Conservation (phyloP, 257 asterid genomes). For the Ilex asprella region DNA sequence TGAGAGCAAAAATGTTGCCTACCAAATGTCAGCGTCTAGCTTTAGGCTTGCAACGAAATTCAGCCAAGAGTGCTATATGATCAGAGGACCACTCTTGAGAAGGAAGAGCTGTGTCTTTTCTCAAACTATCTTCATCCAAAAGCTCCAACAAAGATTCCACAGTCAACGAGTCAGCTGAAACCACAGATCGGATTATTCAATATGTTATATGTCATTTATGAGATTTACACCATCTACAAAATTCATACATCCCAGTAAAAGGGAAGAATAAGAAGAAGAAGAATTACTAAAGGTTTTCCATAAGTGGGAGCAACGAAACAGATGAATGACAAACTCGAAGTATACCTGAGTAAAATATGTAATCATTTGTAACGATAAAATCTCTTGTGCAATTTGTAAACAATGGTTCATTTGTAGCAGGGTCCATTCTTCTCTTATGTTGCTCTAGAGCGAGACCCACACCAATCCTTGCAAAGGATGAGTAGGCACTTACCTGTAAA, state of each 20-base stretch:
- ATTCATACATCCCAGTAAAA: neutral
- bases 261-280: neutral
- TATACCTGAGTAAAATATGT: constrained; percentile 93
- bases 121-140: constrained; percentile 85
- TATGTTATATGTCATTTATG: too few species aligned
- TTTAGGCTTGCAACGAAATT: constrained; percentile 83
- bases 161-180: constrained; percentile 75
- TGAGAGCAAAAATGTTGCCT: constrained; percentile 7
- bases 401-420: constrained; percentile 74
- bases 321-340: neutral
- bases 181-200: neutral
- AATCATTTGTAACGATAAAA: constrained; percentile 88
- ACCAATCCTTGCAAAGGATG: constrained; percentile 81
- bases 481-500: constrained; percentile 93
- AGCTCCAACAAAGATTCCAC: constrained; percentile 96
- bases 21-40: constrained; percentile 64
- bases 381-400: constrained; percentile 90
- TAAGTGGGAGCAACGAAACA: too few species aligned
- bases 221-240: neutral
- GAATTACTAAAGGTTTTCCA: too few species aligned
- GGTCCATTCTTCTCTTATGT: constrained; percentile 78
- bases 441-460: constrained; percentile 66
- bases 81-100: constrained; percentile 99
- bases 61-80: constrained; percentile 95
- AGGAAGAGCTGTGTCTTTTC: constrained; percentile 97